Evolutionary conservation across 1,284 basidiomycete species (phyloP).

Genomic region (Anthracocystis walkeri): DNA sequence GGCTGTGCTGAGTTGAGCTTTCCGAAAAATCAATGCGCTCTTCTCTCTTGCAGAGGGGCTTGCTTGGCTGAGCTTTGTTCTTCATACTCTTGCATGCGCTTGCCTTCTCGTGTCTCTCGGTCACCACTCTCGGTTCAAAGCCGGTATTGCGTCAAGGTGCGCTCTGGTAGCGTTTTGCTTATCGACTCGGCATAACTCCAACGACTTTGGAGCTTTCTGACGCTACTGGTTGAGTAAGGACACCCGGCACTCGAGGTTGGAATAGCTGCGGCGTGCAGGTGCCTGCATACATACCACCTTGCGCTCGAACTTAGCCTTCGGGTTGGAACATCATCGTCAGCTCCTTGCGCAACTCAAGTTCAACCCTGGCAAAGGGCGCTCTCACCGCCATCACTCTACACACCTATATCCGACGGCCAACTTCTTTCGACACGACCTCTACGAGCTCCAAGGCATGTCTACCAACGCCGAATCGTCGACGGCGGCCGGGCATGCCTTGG

Average conservation of each 20-base stretch:
- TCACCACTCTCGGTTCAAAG: neutral
- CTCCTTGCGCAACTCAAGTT: neutral
- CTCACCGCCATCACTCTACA: neutral
- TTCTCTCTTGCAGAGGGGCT: neutral
- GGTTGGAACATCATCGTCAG: neutral
- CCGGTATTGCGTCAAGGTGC: too few relatives aligned
- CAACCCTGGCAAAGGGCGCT: neutral
- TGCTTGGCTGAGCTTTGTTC: constrained; percentile 3
- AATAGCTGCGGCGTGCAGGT: too few relatives aligned
- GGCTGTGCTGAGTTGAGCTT: constrained; percentile 8
- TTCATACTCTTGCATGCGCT: neutral
- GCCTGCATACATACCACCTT: neutral
- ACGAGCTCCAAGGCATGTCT: constrained; percentile 26
- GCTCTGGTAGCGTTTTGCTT: too few relatives aligned
- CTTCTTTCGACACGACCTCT: neutral
- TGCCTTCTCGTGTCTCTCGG: neutral
- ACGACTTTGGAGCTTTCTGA: too few relatives aligned
- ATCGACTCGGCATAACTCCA: too few relatives aligned
- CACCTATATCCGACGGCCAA: too few relatives aligned
- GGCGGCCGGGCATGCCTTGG: neutral
- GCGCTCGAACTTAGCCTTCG: neutral
- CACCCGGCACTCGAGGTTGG: too few relatives aligned
- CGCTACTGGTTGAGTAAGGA: too few relatives aligned
- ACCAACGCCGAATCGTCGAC: constrained; percentile 18
- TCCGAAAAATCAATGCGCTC: neutral